Evolutionary conservation across 225 moss, liverwort and hornwort species (phyloP).

Genomic region (Polytrichum commune): DNA sequence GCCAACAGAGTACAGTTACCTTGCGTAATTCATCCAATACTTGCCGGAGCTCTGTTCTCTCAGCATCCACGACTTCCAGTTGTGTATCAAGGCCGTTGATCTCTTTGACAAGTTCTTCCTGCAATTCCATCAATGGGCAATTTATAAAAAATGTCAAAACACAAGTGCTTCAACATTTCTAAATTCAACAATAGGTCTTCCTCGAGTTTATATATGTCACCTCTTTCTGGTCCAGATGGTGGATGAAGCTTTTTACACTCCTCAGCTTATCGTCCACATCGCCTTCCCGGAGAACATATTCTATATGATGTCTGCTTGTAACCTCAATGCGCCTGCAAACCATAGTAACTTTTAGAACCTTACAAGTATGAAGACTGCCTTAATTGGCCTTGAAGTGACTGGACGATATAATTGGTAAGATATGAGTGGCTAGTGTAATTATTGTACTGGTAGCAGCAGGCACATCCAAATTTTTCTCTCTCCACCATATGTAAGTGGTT

Average conservation of each 20-base stretch:
- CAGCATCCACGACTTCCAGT: slow-evolving; percentile 36
- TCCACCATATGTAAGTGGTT: too few species aligned
- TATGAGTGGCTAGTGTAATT: too few species aligned
- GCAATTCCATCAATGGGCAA: slow-evolving; percentile 7
- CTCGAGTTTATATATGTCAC: slow-evolving; percentile 6
- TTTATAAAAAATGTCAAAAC: too few species aligned
- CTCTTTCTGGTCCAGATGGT: slow-evolving; percentile 43
- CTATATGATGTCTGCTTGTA: slow-evolving; percentile 32
- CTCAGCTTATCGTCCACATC: slow-evolving; percentile 35
- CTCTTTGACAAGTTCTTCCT: slow-evolving; percentile 44
- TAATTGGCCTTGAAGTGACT: too few species aligned
- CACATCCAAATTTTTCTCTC: too few species aligned
- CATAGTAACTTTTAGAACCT: slow-evolving; percentile 15
- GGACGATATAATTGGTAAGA: too few species aligned
- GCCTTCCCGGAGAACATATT: slow-evolving; percentile 28
- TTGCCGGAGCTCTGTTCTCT: slow-evolving; percentile 28
- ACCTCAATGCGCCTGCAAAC: slow-evolving; percentile 30
- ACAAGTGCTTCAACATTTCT: too few species aligned
- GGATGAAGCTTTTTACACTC: slow-evolving; percentile 30
- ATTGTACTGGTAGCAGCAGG: too few species aligned
- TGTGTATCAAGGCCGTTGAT: slow-evolving; percentile 38
- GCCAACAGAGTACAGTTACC: slow-evolving; percentile 13
- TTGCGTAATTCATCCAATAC: slow-evolving; percentile 33
- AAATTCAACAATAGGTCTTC: too few species aligned
- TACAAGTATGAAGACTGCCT: neutral